Conservation (phyloP, 2,329 filamentous ascomycete species). For the Exophiala aquamarina region DNA sequence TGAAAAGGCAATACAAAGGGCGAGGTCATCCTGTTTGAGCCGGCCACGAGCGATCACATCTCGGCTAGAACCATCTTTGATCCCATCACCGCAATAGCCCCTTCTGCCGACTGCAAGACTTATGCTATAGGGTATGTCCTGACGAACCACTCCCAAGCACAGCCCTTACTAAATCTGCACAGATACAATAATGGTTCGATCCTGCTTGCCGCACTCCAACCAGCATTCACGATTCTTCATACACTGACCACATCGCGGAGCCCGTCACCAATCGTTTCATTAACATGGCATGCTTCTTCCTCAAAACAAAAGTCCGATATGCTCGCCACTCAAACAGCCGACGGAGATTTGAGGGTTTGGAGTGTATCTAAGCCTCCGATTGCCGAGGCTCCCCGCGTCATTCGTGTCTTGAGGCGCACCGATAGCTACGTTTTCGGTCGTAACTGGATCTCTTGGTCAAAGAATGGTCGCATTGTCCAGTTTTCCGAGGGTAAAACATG, state of each 20-base stretch:
- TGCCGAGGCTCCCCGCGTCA: constrained; percentile 78
- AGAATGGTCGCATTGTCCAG: constrained; percentile 94
- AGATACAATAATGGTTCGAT: constrained; percentile 96
- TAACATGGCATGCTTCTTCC: constrained; percentile 96
- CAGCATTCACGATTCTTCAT: constrained; percentile 90
- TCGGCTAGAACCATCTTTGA: constrained; percentile 92
- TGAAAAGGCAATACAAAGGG: constrained; percentile 81
- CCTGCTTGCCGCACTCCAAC: constrained; percentile 82
- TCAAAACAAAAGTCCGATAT: constrained; percentile 96
- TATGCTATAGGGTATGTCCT: constrained; percentile 81
- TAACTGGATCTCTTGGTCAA: constrained; percentile 98
- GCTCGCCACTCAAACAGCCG: constrained; percentile 87
- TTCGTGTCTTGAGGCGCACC: constrained; percentile 77
- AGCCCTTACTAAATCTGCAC: constrained; percentile 21
- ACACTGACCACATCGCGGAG: constrained; percentile 81
- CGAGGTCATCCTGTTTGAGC: constrained; percentile 92
- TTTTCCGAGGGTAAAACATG: constrained; percentile 88
- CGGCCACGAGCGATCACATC: constrained; percentile 86
- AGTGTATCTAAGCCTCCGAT: constrained; percentile 81
- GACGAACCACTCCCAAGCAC: not conserved
- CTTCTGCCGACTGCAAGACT: constrained; percentile 83
- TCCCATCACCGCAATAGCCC: constrained; percentile 89
- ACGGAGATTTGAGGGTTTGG: constrained; percentile 93
- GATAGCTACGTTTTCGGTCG: constrained; percentile 66
- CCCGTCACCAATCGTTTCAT: constrained; percentile 81